Evolutionary conservation across 108 stramenopile species (phyloP).

Genomic region (Stephanodiscus triporus): DNA sequence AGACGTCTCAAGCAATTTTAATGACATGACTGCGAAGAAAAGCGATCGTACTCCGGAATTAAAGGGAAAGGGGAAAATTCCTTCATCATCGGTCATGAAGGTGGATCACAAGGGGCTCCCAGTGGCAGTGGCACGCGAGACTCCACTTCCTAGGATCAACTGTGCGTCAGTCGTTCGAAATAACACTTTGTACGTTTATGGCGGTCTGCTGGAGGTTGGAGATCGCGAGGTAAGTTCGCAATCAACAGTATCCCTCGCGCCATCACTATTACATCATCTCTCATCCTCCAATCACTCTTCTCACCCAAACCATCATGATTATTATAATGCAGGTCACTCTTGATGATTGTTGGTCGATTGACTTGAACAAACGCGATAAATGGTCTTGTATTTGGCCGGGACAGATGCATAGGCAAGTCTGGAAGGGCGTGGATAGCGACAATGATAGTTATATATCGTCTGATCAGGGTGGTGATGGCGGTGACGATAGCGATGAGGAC

Average conservation of each 20-base stretch:
- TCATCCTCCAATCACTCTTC: neutral
- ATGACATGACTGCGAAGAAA: slow-evolving; percentile 22
- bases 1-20: neutral
- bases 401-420: slow-evolving; percentile 89
- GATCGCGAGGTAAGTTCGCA: slow-evolving; percentile 62
- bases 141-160: slow-evolving; percentile 87
- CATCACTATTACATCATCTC: neutral
- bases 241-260: neutral
- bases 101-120: slow-evolving; percentile 65
- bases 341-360: slow-evolving; percentile 89
- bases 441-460: slow-evolving; percentile 82
- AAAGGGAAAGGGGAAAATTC: slow-evolving; percentile 24
- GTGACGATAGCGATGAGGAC: slow-evolving; percentile 58
- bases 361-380: slow-evolving; percentile 78
- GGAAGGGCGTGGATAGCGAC: slow-evolving; percentile 80
- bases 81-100: slow-evolving; percentile 67
- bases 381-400: slow-evolving; percentile 89
- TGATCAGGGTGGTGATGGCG: slow-evolving; percentile 58
- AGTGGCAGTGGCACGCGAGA: slow-evolving; percentile 64
- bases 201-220: slow-evolving; percentile 90
- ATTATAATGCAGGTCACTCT: slow-evolving; percentile 59
- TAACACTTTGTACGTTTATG: slow-evolving; percentile 70
- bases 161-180: slow-evolving; percentile 53
- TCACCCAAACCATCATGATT: neutral
- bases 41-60: slow-evolving; percentile 8